These are phyloP conservation scores for Sindora glabra DNA, from an alignment of 306 rosid genomes.

Conservation along the genomic window DNA sequence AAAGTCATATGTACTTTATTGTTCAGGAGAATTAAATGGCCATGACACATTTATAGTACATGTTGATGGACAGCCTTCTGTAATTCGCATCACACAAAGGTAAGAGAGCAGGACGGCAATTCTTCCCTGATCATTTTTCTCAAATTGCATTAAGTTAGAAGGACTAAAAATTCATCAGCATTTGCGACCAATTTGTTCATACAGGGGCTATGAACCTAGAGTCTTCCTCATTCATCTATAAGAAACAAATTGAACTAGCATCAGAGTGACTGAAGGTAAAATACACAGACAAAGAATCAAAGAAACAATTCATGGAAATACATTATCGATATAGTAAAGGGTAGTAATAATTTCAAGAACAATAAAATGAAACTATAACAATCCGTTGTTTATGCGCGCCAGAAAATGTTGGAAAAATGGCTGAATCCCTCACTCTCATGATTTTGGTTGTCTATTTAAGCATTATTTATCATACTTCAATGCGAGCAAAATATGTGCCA, in stretches of 20 bases:
- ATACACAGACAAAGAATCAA: constrained; percentile 7
- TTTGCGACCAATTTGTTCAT: constrained; percentile 96
- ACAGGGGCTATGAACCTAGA: constrained; percentile 98
- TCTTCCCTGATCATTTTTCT: constrained; percentile 98
- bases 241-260: constrained; percentile 24
- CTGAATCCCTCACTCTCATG: too few relatives aligned
- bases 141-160: constrained; percentile 98
- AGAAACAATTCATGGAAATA: constrained; percentile 3
- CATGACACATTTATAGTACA: neutral
- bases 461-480: too few relatives aligned
- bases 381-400: too few relatives aligned
- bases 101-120: constrained; percentile 97
- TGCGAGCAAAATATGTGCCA: too few relatives aligned
- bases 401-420: too few relatives aligned
- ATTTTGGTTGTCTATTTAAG: too few relatives aligned
- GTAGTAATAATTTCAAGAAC: too few relatives aligned
- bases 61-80: constrained; percentile 43
- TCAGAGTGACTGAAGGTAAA: constrained; percentile 13
- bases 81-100: constrained; percentile 98
- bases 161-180: constrained; percentile 96
- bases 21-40: neutral
- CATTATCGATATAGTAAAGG: too few relatives aligned
- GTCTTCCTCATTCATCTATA: constrained; percentile 96
- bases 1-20: neutral
- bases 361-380: too few relatives aligned